Conservation (phyloP, 768 basidiomycete genomes). For the Dendrothele bispora region DNA sequence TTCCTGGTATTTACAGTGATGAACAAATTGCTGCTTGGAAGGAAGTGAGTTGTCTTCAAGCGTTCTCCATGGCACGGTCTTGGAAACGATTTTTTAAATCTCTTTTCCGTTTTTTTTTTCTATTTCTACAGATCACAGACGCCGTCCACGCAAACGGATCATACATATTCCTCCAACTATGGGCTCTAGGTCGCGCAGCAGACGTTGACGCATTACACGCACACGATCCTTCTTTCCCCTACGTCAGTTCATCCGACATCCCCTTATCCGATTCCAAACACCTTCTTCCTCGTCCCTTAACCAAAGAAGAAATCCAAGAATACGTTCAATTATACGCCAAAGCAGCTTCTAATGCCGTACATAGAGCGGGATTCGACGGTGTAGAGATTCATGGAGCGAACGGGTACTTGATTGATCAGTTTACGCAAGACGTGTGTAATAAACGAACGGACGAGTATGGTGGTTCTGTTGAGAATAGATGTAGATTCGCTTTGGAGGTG, state of each 20-base stretch:
- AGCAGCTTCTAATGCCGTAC: constrained; percentile 56
- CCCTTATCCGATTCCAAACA: constrained; percentile 9
- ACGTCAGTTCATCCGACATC: constrained; percentile 27
- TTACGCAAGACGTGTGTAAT: constrained; percentile 56
- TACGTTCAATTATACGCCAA: constrained; percentile 47
- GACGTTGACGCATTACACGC: constrained; percentile 20
- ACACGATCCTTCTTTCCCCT: constrained; percentile 23
- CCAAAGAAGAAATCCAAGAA: constrained; percentile 47
- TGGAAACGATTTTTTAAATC: no score
- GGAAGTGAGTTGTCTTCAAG: no score
- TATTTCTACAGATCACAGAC: constrained; percentile 55
- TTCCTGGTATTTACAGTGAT: no score
- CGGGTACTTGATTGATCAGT: constrained; percentile 58
- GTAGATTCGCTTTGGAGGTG: constrained; percentile 56
- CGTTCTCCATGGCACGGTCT: no score
- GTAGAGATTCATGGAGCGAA: constrained; percentile 47
- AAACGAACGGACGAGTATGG: constrained; percentile 65
- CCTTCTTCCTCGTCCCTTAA: constrained; percentile 23
- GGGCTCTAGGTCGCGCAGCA: constrained; percentile 38
- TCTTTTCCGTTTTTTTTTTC: no score
- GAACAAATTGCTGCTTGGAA: no score
- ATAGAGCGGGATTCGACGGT: constrained; percentile 70
- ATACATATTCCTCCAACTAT: constrained; percentile 46
- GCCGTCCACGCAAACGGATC: constrained; percentile 56
- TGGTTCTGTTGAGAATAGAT: constrained; percentile 60